Conservation (phyloP, 805 yeast species). For the Candida krabiensis region DNA sequence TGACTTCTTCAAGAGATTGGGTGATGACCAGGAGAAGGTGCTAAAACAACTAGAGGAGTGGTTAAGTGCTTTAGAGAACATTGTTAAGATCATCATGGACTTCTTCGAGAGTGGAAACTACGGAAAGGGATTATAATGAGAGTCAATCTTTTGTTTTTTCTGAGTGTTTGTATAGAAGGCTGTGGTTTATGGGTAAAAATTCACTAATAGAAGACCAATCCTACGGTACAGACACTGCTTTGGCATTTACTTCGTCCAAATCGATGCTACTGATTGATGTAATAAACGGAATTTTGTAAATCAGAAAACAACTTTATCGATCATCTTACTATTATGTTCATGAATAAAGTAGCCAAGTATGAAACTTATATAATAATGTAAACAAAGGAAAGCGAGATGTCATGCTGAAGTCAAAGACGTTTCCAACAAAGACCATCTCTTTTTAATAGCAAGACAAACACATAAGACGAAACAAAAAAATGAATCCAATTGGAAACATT, state of each 20-base stretch:
- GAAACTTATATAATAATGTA: neutral
- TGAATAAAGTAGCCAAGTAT: no score
- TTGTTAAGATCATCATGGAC: slow-evolving; percentile 70
- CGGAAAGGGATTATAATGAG: slow-evolving; percentile 82
- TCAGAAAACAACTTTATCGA: no score
- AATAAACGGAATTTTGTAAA: no score
- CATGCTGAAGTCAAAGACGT: neutral
- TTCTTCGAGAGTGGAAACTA: slow-evolving; percentile 80
- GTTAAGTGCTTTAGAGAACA: slow-evolving; percentile 73
- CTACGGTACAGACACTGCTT: no score
- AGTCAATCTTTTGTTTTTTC: no score
- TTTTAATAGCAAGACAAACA: neutral
- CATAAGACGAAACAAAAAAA: neutral
- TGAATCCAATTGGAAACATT: neutral
- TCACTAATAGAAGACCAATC: no score
- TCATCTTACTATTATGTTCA: no score
- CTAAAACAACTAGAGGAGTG: slow-evolving; percentile 63
- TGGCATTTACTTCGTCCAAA: no score
- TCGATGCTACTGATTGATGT: no score
- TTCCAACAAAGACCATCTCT: neutral
- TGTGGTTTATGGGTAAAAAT: no score
- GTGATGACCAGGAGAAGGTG: slow-evolving; percentile 71
- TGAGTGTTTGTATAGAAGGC: no score
- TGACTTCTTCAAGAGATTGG: slow-evolving; percentile 81
- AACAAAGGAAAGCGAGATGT: neutral